phyloP scores from a whole-genome alignment of 2,329 filamentous ascomycete species.

The Colletotrichum sp. region DNA sequence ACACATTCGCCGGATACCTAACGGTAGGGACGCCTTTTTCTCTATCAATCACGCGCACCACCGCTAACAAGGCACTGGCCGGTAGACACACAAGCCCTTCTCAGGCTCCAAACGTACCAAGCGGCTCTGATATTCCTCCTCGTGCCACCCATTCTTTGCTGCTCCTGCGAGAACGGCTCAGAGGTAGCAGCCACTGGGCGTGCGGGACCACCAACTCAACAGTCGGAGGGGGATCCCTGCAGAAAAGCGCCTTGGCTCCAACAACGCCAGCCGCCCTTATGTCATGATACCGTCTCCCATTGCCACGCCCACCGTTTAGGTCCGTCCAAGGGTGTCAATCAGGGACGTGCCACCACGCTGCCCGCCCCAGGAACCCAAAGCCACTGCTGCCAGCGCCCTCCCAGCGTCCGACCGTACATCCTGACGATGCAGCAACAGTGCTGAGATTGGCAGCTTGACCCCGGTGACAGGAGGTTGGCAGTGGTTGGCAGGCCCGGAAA shows the following conservation, averaged over 20 bases:
- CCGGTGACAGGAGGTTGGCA: not conserved
- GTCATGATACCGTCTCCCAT: slow-evolving; percentile 13
- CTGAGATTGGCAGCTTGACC: not conserved
- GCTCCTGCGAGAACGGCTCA: not conserved
- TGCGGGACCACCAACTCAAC: not conserved
- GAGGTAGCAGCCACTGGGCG: not conserved
- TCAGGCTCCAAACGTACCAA: not conserved
- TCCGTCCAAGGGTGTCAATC: slow-evolving; percentile 3
- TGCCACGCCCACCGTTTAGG: slow-evolving; percentile 16
- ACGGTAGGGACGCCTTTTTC: not conserved
- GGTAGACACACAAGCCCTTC: not conserved
- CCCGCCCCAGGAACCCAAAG: not conserved
- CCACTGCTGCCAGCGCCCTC: not conserved
- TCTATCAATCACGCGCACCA: not conserved
- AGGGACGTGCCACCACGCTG: not conserved
- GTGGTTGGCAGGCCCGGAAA: not conserved
- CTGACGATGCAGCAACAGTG: not conserved
- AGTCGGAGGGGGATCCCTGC: slow-evolving; percentile 11
- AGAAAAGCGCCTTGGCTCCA: not conserved
- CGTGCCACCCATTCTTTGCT: not conserved
- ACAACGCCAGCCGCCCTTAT: not conserved
- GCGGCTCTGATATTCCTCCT: slow-evolving; percentile 13
- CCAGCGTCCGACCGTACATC: slow-evolving; percentile 5
- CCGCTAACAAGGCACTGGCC: not conserved
- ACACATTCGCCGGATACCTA: not conserved